Percentiles rank a stretch among this genome's conserved stretches.
phyloP scores from a whole-genome alignment of 768 basidiomycete species.

The Leccinellum luteum region DNA sequence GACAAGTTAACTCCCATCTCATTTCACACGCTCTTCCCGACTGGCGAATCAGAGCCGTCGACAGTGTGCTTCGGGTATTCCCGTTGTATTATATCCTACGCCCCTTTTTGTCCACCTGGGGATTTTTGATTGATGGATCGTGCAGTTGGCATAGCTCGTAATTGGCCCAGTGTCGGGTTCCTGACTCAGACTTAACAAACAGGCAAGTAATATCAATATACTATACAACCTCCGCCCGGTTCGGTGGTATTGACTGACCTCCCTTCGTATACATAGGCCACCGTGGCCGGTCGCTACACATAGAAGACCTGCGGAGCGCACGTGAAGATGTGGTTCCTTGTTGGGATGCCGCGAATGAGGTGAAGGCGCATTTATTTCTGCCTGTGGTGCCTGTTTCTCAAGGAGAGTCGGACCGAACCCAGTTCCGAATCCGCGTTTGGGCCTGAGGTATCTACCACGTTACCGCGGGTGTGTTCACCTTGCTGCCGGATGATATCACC shows the following conservation, averaged over 20 bases:
- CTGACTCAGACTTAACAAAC: constrained; percentile 12
- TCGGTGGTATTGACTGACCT: too few species aligned
- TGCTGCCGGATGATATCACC: background rate
- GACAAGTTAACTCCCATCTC: background rate
- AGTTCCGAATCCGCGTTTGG: background rate
- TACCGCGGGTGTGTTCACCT: background rate
- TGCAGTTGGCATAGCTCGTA: constrained; percentile 28
- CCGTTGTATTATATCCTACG: background rate
- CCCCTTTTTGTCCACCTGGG: constrained; percentile 13
- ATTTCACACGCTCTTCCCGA: background rate
- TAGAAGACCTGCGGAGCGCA: constrained; percentile 40
- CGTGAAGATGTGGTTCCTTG: constrained; percentile 39
- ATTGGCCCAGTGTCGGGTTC: constrained; percentile 15
- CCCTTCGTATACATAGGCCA: constrained; percentile 25
- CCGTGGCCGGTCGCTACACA: constrained; percentile 29
- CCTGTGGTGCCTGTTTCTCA: background rate
- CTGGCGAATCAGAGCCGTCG: background rate
- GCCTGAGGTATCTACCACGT: background rate
- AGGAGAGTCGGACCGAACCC: background rate
- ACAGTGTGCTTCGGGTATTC: background rate
- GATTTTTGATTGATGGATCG: constrained; percentile 29
- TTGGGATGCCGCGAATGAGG: constrained; percentile 32
- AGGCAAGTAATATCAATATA: constrained; percentile 15
- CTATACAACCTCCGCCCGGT: background rate
- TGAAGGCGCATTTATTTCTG: constrained; percentile 14